A percentile compares a stretch with the other conserved stretches of the same genome.
These are phyloP conservation scores for Boletus subparvulus DNA, from an alignment of 768 basidiomycete genomes.

Conservation along the genomic window DNA sequence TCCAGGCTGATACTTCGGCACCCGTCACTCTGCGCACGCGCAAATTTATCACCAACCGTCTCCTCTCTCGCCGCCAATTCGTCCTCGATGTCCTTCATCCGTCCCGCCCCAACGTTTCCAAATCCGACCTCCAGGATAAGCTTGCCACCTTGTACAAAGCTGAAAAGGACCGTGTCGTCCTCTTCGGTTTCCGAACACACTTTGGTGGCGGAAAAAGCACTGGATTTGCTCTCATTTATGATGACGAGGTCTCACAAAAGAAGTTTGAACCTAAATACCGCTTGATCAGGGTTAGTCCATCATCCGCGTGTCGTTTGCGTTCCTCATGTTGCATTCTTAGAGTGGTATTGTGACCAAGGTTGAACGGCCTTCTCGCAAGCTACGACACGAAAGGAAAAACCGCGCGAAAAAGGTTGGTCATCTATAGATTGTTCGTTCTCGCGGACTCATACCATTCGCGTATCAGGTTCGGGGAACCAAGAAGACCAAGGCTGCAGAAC, in stretches of 20 bases:
- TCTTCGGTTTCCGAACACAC: constrained; percentile 91
- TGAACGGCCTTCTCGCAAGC: constrained; percentile 90
- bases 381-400: constrained; percentile 99
- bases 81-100: constrained; percentile 95
- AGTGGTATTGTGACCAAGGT: constrained; percentile 72
- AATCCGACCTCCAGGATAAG: constrained; percentile 88
- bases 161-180: constrained; percentile 84
- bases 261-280: constrained; percentile 98
- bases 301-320: not conserved
- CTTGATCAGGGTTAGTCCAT: constrained; percentile 78
- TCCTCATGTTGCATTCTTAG: constrained; percentile 37
- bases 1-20: constrained; percentile 73
- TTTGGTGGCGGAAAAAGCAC: constrained; percentile 99
- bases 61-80: constrained; percentile 94
- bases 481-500: constrained; percentile 91
- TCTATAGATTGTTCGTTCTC: not conserved
- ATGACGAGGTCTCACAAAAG: constrained; percentile 90
- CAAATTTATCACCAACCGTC: constrained; percentile 99
- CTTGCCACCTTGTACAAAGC: constrained; percentile 92
- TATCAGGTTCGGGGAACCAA: constrained; percentile 88
- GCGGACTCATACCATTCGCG: constrained; percentile 17
- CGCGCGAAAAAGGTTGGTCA: constrained; percentile 91
- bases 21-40: constrained; percentile 96
- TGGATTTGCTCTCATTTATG: constrained; percentile 97
- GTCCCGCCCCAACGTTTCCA: constrained; percentile 91